Evolutionary conservation across 306 rosid genomes (phyloP).

Genomic region (Aeschynomene evenia): DNA sequence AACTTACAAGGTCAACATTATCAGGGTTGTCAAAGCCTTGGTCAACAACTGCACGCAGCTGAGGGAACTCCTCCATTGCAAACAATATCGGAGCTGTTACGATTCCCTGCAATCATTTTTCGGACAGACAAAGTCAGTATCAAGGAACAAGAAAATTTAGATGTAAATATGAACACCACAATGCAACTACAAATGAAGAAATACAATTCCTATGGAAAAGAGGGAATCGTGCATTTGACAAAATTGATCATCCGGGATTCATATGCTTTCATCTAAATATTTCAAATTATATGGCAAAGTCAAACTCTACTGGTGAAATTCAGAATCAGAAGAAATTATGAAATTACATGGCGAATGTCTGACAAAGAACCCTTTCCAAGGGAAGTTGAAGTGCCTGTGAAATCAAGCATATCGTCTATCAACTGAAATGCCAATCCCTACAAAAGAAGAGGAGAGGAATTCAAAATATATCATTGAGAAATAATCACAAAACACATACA

Average conservation of each 20-base stretch:
- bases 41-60: conserved; percentile 45
- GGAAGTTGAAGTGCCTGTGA: conserved; percentile 87
- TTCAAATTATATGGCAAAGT: neutral
- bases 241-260: neutral
- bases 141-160: neutral
- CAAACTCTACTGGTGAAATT: neutral
- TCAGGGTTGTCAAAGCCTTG: conserved; percentile 8
- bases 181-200: neutral
- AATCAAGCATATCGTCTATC: conserved; percentile 93
- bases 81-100: conserved; percentile 89
- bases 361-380: conserved; percentile 95
- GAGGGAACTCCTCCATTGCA: conserved; percentile 96
- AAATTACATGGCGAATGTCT: conserved; percentile 81
- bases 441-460: conserved; percentile 24
- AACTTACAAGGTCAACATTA: conserved; percentile 75
- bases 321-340: neutral
- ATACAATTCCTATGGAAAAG: neutral
- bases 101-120: conserved; percentile 66
- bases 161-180: neutral
- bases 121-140: neutral
- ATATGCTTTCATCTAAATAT: conserved; percentile 8
- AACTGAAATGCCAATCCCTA: conserved; percentile 98
- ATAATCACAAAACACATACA: neutral
- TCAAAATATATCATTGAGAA: conserved; percentile 9
- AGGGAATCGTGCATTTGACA: neutral